These are phyloP conservation scores for Wakefieldia striispora DNA, from an alignment of 768 basidiomycete species.

Conservation along the genomic window DNA sequence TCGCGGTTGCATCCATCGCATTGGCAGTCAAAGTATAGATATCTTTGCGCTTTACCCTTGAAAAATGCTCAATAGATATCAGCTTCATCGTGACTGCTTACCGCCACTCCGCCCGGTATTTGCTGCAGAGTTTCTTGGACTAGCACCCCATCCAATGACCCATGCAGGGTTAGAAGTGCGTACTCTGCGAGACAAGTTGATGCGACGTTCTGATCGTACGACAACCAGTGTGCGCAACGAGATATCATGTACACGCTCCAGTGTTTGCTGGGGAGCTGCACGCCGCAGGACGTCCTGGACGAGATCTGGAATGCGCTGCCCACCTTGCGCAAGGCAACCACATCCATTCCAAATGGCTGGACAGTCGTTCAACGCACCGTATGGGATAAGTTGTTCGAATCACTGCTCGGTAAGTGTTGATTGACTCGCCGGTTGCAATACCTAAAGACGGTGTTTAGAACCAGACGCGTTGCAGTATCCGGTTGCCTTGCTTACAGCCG, in stretches of 20 bases:
- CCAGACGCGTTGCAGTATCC: slow-evolving; percentile 53
- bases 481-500: slow-evolving; percentile 51
- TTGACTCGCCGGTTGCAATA: too few species aligned
- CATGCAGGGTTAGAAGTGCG: slow-evolving; percentile 55
- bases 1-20: slow-evolving; percentile 56
- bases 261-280: slow-evolving; percentile 53
- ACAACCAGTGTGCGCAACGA: slow-evolving; percentile 49
- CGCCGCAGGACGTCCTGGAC: slow-evolving; percentile 48
- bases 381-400: slow-evolving; percentile 50
- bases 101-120: slow-evolving; percentile 52
- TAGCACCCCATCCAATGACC: slow-evolving; percentile 47
- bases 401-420: slow-evolving; percentile 35
- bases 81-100: slow-evolving; percentile 67
- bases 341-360: slow-evolving; percentile 42
- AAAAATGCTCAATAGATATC: neutral
- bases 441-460: slow-evolving; percentile 33
- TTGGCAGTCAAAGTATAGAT: slow-evolving; percentile 56
- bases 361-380: slow-evolving; percentile 40
- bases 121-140: slow-evolving; percentile 45
- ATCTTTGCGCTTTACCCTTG: neutral
- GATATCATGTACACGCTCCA: slow-evolving; percentile 48
- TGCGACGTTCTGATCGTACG: neutral
- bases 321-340: slow-evolving; percentile 43
- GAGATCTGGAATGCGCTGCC: slow-evolving; percentile 60
- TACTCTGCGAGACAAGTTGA: neutral